phyloP scores from a whole-genome alignment of 1,139 yeast species.

The Sugiyamaella pinicola region DNA sequence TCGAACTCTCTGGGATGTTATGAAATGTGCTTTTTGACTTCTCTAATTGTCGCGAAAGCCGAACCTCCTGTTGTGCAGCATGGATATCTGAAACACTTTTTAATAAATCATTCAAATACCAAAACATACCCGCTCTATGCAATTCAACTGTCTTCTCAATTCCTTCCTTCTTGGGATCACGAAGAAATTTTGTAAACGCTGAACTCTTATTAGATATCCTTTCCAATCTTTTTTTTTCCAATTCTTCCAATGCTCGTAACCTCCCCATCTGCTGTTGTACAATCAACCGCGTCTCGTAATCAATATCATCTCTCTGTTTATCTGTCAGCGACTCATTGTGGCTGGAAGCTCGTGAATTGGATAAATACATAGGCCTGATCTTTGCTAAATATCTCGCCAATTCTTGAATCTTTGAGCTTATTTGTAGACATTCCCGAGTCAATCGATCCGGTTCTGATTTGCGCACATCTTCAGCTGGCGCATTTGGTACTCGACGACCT shows the following conservation, averaged over 20 bases:
- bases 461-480: conserved; percentile 5
- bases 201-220: conserved; percentile 24
- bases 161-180: conserved; percentile 36
- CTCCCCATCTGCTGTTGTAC: conserved; percentile 43
- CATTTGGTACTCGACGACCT: conserved; percentile 9
- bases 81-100: conserved; percentile 41
- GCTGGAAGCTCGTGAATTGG: conserved; percentile 28
- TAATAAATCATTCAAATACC: conserved; percentile 40
- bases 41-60: conserved; percentile 42
- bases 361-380: conserved; percentile 41
- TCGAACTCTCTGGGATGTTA: conserved; percentile 26
- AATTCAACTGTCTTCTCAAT: conserved; percentile 34
- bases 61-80: conserved; percentile 43
- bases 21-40: conserved; percentile 37
- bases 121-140: conserved; percentile 44
- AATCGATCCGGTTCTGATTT: conserved; percentile 29
- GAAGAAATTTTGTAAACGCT: conserved; percentile 28
- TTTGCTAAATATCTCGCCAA: conserved; percentile 32
- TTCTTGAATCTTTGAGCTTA: conserved; percentile 31
- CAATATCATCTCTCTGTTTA: conserved; percentile 46
- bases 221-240: conserved; percentile 36
- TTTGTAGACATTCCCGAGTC: conserved; percentile 35
- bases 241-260: conserved; percentile 42
- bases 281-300: conserved; percentile 44
- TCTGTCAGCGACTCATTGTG: conserved; percentile 39